Base-by-base conservation (phyloP, 1,139 yeast species). In the Suhomyces anneliseae region DNA sequence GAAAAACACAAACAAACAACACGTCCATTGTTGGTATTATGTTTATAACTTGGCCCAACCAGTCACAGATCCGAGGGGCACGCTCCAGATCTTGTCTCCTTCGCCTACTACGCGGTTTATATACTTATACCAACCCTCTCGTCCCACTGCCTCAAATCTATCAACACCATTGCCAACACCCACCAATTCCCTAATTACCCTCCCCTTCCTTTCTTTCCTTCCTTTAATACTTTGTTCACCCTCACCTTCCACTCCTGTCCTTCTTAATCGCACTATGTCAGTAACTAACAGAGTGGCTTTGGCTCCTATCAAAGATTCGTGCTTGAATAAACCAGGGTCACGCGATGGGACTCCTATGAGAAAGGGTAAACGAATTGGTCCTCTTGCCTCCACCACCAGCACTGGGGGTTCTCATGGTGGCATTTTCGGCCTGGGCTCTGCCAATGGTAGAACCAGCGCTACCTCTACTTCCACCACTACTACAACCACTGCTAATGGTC, bases 261-360 rank as follows among this genome's bases (percentile, higher is more conserved):
- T 5, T 14, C 40, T 19, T 19, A 19, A 19, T 19, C 24, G 24
- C 34, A n/a, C 42, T 29, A 49, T 50, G 54, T 51, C 54, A 42
- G 50, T 44, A 27, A 38, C 67, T 36, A 61, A 63, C 48, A 60
- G 75, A 54, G 59, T 68, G 36, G 74, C 74, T 34, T 68, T 71
- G 57, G 74, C 74, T 8, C 70, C 75, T 35, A 60, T 70, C 49
- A 64, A 59, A 49, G 69, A 65, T 49, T 58, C 66, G 29, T 60
- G 61, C 44, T 60, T 68, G 52, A 70, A 70, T 54, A 50, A 52
- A 40, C 54, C 64, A n/a, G 46, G 43, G 37, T 51, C 54, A 26
- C 50, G 47, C 34, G 48, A 46, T 19, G 49, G 48, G 37, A 51
- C 54, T 27, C 53, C 56, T 33, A 35, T 53, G 47, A 43, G 42